phyloP scores from a whole-genome alignment of 108 stramenopile species.

The Mediolabrus comicus region DNA sequence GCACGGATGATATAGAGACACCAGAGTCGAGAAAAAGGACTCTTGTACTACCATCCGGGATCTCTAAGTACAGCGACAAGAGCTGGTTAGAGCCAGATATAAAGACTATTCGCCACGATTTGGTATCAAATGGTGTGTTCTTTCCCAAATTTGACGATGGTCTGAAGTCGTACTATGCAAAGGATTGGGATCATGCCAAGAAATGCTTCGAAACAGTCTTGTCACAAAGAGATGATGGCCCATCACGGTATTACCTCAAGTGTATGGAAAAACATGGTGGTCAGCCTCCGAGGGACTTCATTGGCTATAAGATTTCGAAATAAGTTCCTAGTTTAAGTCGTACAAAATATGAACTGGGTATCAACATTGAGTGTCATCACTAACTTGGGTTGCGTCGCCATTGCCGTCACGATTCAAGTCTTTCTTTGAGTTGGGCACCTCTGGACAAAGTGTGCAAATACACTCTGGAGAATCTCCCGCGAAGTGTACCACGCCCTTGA shows the following conservation, averaged over 20 bases:
- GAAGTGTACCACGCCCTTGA: conserved; percentile 86
- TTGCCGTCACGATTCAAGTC: not conserved
- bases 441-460: conserved; percentile 80
- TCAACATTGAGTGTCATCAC: not conserved
- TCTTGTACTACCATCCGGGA: conserved; percentile 65
- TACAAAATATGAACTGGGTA: too few species aligned
- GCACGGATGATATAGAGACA: conserved; percentile 23
- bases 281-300: conserved; percentile 60
- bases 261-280: conserved; percentile 63
- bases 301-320: conserved; percentile 18
- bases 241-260: conserved; percentile 68
- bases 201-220: conserved; percentile 59
- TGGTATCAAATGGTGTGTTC: conserved; percentile 56
- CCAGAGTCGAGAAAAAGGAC: conserved; percentile 13
- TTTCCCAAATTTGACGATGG: conserved; percentile 75
- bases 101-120: conserved; percentile 59
- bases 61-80: conserved; percentile 52
- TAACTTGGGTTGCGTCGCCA: not conserved
- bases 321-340: not conserved
- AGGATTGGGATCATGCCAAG: conserved; percentile 70
- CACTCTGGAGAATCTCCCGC: conserved; percentile 79
- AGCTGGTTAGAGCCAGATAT: conserved; percentile 72
- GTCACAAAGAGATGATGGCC: conserved; percentile 73
- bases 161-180: conserved; percentile 61
- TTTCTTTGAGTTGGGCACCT: not conserved